Evolutionary conservation across 768 basidiomycete species (phyloP), one percentile per base, ranked within the genome.

Genomic region (Psilocybe tampanensis): DNA sequence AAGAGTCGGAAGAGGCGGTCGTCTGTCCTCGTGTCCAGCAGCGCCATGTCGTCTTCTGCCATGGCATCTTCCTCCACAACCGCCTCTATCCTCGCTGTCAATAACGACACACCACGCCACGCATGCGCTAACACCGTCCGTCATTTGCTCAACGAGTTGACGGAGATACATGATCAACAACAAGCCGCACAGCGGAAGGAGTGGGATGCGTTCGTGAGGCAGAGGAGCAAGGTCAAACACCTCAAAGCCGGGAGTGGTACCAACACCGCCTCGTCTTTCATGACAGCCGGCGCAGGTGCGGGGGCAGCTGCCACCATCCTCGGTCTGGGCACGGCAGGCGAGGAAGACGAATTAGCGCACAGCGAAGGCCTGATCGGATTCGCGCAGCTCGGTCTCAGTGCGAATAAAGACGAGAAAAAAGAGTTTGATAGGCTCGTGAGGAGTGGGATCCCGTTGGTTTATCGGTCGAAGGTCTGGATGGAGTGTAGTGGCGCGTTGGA

Each of bases 401-500:
- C 89, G 32, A 86, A 90, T 59, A 84, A 88, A 55, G 85, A 92
- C 57, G 92, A 95, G 60, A 80, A 88, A 67, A 83, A 80, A 55
- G 90, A 89, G 67, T 92, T 98, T 58, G 86, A 88, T 56, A 76
- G 84, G 57, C 76, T 99, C 6, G 83, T 96, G n/a, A 73, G 91
- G 51, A 83, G 76, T 49, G 97, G 97, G 3, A 91, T 98, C 32
- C 97, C 97, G 2, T 79, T 98, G 13, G 84, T 80, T 11, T 92
- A 93, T 66, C 86, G 94, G n/a, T 79, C 89, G 22, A 92, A 94
- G 69, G 83, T 94, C 45, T 96, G 94, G 92, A 70, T 90, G 52
- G 97, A 99, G 76, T 96, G 93, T 68, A 95, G 91, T 61, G 94
- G 95, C 1, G 95, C 90, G 1, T 76, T 94, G 67, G 96, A 98